These are phyloP conservation scores for Irpex lacteus DNA, from an alignment of 1,284 basidiomycete species.

Conservation along the genomic window DNA sequence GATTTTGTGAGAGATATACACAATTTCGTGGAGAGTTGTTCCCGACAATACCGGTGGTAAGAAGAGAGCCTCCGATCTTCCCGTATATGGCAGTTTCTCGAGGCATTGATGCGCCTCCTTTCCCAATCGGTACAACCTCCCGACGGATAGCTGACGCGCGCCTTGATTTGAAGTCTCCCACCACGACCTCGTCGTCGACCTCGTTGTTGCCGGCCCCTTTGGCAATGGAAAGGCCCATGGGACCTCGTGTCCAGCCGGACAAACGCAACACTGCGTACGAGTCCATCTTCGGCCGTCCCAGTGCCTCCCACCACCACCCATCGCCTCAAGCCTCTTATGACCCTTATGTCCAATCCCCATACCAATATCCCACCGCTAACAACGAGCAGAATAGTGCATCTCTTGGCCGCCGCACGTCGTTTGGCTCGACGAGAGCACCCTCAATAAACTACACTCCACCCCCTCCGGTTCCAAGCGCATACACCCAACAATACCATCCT, in stretches of 20 bases:
- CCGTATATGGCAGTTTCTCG: no score
- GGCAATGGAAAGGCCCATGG: conserved; percentile 65
- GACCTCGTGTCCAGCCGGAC: conserved; percentile 64
- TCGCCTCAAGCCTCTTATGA: conserved; percentile 25
- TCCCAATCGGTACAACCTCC: neutral
- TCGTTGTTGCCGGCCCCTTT: conserved; percentile 9
- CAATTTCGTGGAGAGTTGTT: no score
- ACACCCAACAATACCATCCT: conserved; percentile 23
- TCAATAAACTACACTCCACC: conserved; percentile 22
- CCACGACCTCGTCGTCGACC: conserved; percentile 20
- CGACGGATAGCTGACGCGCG: neutral
- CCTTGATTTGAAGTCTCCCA: conserved; percentile 4
- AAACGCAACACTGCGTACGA: conserved; percentile 75
- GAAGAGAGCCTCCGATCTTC: no score
- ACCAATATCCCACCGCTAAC: conserved; percentile 9
- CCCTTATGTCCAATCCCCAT: conserved; percentile 28
- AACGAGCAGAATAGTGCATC: conserved; percentile 21
- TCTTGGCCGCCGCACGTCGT: conserved; percentile 27
- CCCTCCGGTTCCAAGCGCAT: conserved; percentile 16
- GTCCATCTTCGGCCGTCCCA: conserved; percentile 78
- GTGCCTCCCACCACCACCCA: conserved; percentile 51
- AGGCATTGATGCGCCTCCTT: neutral
- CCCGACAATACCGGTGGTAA: no score
- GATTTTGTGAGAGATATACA: no score
- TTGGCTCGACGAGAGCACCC: conserved; percentile 23